These are phyloP conservation scores for Pleurotus tuoliensis DNA, from an alignment of 768 basidiomycete species.

Conservation along the genomic window DNA sequence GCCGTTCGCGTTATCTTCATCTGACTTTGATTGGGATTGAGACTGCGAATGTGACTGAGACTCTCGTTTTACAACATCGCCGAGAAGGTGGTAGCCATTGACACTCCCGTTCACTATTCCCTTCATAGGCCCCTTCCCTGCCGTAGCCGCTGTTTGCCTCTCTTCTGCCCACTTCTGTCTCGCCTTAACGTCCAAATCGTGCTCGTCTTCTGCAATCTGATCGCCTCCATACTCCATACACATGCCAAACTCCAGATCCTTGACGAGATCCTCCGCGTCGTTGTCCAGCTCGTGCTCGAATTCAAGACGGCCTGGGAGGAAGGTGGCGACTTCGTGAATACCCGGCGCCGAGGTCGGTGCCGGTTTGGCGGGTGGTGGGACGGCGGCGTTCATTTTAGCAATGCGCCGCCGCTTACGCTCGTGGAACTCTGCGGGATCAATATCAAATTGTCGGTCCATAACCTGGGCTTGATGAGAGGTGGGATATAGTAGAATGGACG, in stretches of 20 bases:
- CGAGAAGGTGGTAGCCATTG: slow-evolving; percentile 41
- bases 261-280: slow-evolving; percentile 92
- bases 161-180: slow-evolving; percentile 49
- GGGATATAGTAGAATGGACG: not conserved
- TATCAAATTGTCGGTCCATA: slow-evolving; percentile 62
- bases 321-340: slow-evolving; percentile 88
- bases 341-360: slow-evolving; percentile 87
- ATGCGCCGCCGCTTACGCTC: slow-evolving; percentile 86
- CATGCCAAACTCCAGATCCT: slow-evolving; percentile 95
- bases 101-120: slow-evolving; percentile 38
- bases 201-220: slow-evolving; percentile 71
- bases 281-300: slow-evolving; percentile 98
- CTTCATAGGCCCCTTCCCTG: slow-evolving; percentile 37
- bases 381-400: slow-evolving; percentile 65
- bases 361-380: slow-evolving; percentile 58
- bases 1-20: slow-evolving; percentile 41
- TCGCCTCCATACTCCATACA: slow-evolving; percentile 84
- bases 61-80: slow-evolving; percentile 31
- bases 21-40: slow-evolving; percentile 29
- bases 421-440: slow-evolving; percentile 82
- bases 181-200: slow-evolving; percentile 69
- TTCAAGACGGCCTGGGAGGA: slow-evolving; percentile 94
- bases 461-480: slow-evolving; percentile 21
- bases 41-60: not conserved
- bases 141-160: slow-evolving; percentile 19